Evolutionary conservation across 495 filamentous ascomycete genomes (phyloP).

Genomic region (Rusavskia elegans): DNA sequence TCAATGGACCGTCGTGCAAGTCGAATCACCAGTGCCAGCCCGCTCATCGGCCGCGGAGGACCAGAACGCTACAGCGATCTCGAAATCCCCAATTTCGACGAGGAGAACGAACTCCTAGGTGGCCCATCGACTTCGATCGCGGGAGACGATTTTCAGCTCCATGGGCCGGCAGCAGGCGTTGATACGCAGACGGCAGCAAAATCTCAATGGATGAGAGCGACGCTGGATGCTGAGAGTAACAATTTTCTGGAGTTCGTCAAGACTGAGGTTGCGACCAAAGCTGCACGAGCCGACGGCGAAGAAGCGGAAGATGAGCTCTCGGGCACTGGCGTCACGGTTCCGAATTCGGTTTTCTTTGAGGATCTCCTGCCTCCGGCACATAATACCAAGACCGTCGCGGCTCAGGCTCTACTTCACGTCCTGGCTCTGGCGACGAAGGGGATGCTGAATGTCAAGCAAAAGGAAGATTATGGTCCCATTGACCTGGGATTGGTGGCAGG

Average conservation of each 20-base stretch:
- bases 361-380: constrained; percentile 37
- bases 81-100: constrained; percentile 17
- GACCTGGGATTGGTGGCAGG: constrained; percentile 9
- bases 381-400: constrained; percentile 43
- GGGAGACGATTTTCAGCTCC: constrained; percentile 25
- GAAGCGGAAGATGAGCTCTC: constrained; percentile 16
- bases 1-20: constrained; percentile 21
- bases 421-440: constrained; percentile 54
- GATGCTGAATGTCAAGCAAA: constrained; percentile 38
- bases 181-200: constrained; percentile 29
- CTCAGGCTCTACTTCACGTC: constrained; percentile 58
- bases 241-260: constrained; percentile 47
- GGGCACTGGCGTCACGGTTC: constrained; percentile 10
- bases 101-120: constrained; percentile 28
- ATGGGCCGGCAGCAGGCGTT: constrained; percentile 26
- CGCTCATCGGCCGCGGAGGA: constrained; percentile 39
- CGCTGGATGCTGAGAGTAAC: constrained; percentile 38
- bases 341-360: constrained; percentile 37
- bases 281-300: constrained; percentile 19
- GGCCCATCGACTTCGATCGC: constrained; percentile 25
- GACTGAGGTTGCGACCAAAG: constrained; percentile 17
- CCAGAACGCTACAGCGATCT: constrained; percentile 20
- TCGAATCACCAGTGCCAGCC: constrained; percentile 43
- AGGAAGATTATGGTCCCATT: constrained; percentile 22
- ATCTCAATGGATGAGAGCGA: constrained; percentile 27